Base-by-base conservation (phyloP, 805 yeast species). In the Lachancea sp. region DNA sequence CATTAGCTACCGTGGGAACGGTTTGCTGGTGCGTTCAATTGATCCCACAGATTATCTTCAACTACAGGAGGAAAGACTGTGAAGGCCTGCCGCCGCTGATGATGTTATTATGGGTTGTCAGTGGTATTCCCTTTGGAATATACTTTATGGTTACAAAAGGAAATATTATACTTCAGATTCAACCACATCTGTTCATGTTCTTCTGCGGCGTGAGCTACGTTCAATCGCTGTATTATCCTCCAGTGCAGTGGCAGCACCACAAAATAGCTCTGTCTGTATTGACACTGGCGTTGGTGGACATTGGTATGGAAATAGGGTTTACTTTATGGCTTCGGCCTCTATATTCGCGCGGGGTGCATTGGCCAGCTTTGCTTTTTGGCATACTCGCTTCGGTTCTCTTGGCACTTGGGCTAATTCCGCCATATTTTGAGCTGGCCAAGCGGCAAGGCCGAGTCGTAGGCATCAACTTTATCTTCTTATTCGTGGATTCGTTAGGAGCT, bases 11-110 rank as follows among this genome's bases (percentile, higher is more conserved):
- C 9, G 69, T 85, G 1, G 97, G 96, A 5, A 90, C 97, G 0
- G 78, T 89, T 2, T 72, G 84, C 43, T 90, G 97, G 97, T 89
- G 97, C 60, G 67, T 89, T 48, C 97, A 90, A 63, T 66, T 90
- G 48, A 70, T 88, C 1, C 97, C 97, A 2, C 97, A 85, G 55
- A 80, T 89, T 34, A 68, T 77, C 42, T 70, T 78, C 56, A 89
- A 90, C 57, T 88, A 74, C 65, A 69, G 70, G 43, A 72, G 74
- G 7, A 87, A 90, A 53, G 78, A 87, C 55, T 83, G 95, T 44
- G 83, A 79, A 20, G 97, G 97, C 0, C 64, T 89, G 8, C 96
- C 95, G 1, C 88, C 89, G 4, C n/a, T 74, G 25, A 88, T 90
- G 96, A 72, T 86, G 77, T 74, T 86, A 43, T 61, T 87, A 18